These are phyloP conservation scores for Ascochyta rabiei DNA, from an alignment of 2,329 filamentous ascomycete species.

Conservation along the genomic window DNA sequence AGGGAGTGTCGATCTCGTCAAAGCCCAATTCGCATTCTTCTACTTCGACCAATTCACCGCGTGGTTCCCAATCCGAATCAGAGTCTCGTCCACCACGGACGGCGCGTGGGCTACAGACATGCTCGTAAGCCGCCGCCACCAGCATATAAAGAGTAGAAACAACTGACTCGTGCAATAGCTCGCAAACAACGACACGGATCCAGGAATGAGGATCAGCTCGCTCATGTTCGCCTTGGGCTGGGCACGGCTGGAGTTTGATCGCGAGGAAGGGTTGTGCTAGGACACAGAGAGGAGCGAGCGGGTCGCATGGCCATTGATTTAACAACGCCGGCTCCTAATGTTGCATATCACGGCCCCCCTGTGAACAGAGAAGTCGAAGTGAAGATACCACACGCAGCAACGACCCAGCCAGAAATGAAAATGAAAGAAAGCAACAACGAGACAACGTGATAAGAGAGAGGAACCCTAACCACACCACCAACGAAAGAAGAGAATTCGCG, in stretches of 20 bases:
- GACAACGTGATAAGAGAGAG: too few species aligned
- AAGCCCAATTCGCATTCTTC: neutral
- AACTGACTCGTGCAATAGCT: neutral
- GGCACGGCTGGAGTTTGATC: constrained; percentile 5
- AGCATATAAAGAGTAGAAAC: too few species aligned
- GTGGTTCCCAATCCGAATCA: neutral
- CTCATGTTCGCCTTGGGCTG: constrained; percentile 3
- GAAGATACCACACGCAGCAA: too few species aligned
- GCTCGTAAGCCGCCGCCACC: neutral
- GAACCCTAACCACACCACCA: too few species aligned
- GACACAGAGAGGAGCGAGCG: too few species aligned
- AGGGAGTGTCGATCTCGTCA: neutral
- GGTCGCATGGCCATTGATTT: too few species aligned
- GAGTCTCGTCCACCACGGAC: neutral
- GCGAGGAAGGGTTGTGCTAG: neutral
- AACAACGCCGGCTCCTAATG: too few species aligned
- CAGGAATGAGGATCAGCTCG: constrained; percentile 2
- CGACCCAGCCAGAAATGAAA: too few species aligned
- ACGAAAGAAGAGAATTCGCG: too few species aligned
- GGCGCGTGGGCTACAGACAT: neutral
- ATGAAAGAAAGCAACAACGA: too few species aligned
- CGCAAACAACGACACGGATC: neutral
- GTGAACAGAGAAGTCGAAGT: too few species aligned
- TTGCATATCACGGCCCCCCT: too few species aligned
- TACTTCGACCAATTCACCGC: constrained; percentile 5